Evolutionary conservation across 2,329 filamentous ascomycete genomes (phyloP).

Genomic region (Cladophialophora psammophila): DNA sequence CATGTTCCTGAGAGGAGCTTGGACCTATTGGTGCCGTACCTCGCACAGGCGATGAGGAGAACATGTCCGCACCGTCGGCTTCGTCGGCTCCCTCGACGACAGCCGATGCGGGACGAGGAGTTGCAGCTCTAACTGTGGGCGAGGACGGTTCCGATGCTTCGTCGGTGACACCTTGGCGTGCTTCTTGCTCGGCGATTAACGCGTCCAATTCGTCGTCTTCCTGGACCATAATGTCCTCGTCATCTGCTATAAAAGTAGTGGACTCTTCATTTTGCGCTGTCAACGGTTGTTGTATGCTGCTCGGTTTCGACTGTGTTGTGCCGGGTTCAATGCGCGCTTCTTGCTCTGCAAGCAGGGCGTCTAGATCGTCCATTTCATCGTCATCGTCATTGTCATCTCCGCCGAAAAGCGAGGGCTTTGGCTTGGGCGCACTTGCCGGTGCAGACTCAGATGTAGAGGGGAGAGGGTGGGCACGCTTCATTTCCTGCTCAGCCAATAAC

Average conservation of each 20-base stretch:
- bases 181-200: conserved; percentile 27
- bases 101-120: not conserved
- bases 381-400: conserved; percentile 25
- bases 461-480: conserved; percentile 10
- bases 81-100: conserved; percentile 3
- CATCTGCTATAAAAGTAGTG: not conserved
- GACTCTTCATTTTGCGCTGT: not conserved
- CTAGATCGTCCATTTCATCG: conserved; percentile 23
- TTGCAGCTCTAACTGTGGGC: not conserved
- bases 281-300: not conserved
- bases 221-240: not conserved
- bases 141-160: not conserved
- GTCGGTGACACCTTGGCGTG: not conserved
- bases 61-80: conserved; percentile 30
- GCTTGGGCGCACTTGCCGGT: conserved; percentile 9
- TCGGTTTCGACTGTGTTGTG: conserved; percentile 3
- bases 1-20: not conserved
- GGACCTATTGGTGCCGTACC: conserved; percentile 5
- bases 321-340: conserved; percentile 9
- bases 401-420: conserved; percentile 17
- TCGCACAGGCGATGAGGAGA: conserved; percentile 33
- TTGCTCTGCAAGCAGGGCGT: conserved; percentile 34
- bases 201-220: conserved; percentile 26
- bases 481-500: conserved; percentile 39
- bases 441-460: not conserved